Evolutionary conservation across 768 basidiomycete genomes (phyloP), one percentile per base, ranked within the genome.

Genomic region (Psilocybe cyanescens): DNA sequence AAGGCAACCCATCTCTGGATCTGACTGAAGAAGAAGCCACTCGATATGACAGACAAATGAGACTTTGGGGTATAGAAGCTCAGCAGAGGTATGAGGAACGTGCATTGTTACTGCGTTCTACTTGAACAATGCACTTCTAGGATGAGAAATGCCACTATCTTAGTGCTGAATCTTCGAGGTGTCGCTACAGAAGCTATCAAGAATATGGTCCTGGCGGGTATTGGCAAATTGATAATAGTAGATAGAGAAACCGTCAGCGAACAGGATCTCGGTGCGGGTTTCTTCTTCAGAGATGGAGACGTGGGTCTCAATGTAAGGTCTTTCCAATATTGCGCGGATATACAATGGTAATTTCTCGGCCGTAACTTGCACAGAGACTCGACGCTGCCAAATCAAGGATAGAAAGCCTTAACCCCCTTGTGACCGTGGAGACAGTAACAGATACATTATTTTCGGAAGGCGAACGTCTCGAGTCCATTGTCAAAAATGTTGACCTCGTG

Each of bases 11-110:
- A 41, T 73, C 82, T n/a, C 77, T 78, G 53, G 76, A 81, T 60
- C 83, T 90, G 55, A 90, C 89, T 50, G 89, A 91, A 76, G 89
- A 90, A 79, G 79, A 81, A 73, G 76, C 77, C 24, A 93, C 91
- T 12, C 83, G 97, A 28, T 97, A 99, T 74, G 97, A 99, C 74
- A 88, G 97, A 29, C 96, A 99, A 75, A 97, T 99, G 79, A 87
- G 97, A 31, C 78, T 98, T 67, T 99, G 97, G 97, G 97, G 97
- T 48, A 86, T 98, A 45, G 97, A 98, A 73, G 97, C 97, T 37
- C 97, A 99, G 73, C 94, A 97, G 76, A 85, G 91, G 95, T 93
- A 67, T 62, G 79, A 68, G 6, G n/a, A 44, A 44, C 8, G 14
- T 44, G 8, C 64, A 39, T 30, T 37, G 50, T 55, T 62, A 62